These are phyloP conservation scores for Suhomyces terraborum DNA, from an alignment of 1,139 yeast genomes.

Conservation along the genomic window DNA sequence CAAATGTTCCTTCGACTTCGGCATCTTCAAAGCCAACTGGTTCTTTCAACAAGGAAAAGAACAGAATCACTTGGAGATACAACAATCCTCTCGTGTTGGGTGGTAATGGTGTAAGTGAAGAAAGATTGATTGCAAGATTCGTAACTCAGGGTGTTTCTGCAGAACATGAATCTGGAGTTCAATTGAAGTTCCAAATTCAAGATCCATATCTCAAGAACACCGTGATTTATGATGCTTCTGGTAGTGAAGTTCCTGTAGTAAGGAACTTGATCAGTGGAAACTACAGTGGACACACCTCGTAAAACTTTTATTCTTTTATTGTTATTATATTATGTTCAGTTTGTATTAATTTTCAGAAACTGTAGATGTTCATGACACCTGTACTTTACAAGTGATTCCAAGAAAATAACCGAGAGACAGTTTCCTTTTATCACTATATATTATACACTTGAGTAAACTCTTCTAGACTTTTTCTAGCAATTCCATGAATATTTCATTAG, in stretches of 20 bases:
- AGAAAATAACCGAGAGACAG: too few species aligned
- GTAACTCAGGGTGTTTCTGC: constrained; percentile 61
- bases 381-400: too few species aligned
- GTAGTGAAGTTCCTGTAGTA: constrained; percentile 31
- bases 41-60: constrained; percentile 79
- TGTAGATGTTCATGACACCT: too few species aligned
- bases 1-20: constrained; percentile 51
- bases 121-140: constrained; percentile 70
- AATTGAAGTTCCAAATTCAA: constrained; percentile 55
- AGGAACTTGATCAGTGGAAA: constrained; percentile 41
- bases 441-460: too few species aligned
- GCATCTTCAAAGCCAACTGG: constrained; percentile 93
- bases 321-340: constrained; percentile 5
- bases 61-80: constrained; percentile 84
- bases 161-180: constrained; percentile 72
- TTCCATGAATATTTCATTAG: too few species aligned
- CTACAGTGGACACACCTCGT: constrained; percentile 33
- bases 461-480: too few species aligned
- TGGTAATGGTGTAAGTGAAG: constrained; percentile 40
- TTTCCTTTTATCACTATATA: too few species aligned
- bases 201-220: constrained; percentile 32
- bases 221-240: constrained; percentile 24
- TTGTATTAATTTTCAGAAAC: not conserved
- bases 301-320: constrained; percentile 5
- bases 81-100: constrained; percentile 49